phyloP scores from a whole-genome alignment of 2,329 filamentous ascomycete genomes.

The Aspergillus sp. region DNA sequence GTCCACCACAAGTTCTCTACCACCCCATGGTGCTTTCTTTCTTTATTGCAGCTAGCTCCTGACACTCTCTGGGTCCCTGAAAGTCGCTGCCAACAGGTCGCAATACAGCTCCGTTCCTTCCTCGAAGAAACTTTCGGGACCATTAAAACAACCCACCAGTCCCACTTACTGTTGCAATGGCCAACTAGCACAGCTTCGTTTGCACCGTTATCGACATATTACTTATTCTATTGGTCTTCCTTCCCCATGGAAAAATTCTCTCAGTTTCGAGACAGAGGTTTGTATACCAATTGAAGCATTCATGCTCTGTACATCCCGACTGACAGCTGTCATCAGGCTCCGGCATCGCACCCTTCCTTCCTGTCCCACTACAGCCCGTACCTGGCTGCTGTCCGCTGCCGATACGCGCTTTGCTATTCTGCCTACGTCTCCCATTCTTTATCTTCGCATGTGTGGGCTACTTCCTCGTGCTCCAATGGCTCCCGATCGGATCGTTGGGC shows the following conservation, averaged over 20 bases:
- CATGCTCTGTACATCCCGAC: not conserved
- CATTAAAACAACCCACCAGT: not conserved
- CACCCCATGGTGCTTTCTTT: not conserved
- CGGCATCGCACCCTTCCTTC: constrained; percentile 93
- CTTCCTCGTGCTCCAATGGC: constrained; percentile 78
- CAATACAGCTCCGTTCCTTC: not conserved
- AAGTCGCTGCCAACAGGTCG: not conserved
- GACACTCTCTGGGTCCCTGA: not conserved
- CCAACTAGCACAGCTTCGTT: constrained; percentile 3
- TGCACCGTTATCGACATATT: not conserved
- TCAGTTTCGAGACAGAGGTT: constrained; percentile 87
- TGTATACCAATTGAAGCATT: not conserved
- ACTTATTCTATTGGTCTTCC: not conserved
- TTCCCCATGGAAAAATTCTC: constrained; percentile 85
- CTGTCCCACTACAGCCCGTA: constrained; percentile 67
- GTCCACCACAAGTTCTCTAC: not conserved
- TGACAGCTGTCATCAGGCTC: constrained; percentile 64
- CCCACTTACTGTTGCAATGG: not conserved
- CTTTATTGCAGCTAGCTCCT: not conserved
- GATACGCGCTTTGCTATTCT: constrained; percentile 71
- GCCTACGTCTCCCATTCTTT: constrained; percentile 77
- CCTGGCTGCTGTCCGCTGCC: constrained; percentile 57
- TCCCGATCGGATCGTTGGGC: constrained; percentile 67
- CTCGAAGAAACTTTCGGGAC: not conserved
- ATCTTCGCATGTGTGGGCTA: constrained; percentile 67